Evolutionary conservation across 148 eudicot species (phyloP).

Genomic region (Vaccinium macrocarpon): DNA sequence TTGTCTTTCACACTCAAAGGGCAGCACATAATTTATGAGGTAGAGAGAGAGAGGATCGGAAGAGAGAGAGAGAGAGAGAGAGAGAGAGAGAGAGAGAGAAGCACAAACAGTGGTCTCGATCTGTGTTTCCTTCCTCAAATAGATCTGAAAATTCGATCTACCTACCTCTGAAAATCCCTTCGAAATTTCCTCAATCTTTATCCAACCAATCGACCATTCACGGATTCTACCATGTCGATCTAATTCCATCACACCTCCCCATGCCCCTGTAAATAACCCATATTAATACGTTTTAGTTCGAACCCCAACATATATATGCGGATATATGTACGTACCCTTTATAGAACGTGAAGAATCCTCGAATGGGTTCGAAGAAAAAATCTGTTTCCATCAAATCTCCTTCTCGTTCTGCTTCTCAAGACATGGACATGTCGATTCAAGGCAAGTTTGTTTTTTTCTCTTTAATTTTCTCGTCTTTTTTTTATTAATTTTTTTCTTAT

Average conservation of each 20-base stretch:
- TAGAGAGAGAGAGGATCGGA: not conserved
- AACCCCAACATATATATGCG: not conserved
- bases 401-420: slow-evolving; percentile 14
- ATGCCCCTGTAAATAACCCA: not conserved
- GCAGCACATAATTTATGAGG: not conserved
- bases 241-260: not conserved
- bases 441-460: not conserved
- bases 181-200: not conserved
- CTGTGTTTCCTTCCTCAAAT: not conserved
- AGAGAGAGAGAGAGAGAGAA: not conserved
- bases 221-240: slow-evolving; percentile 3
- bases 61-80: not conserved
- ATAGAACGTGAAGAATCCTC: not conserved
- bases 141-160: slow-evolving; percentile 11
- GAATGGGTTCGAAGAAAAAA: slow-evolving; percentile 24
- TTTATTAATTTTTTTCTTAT: not conserved
- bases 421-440: slow-evolving; percentile 14
- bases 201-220: not conserved
- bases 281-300: not conserved
- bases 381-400: slow-evolving; percentile 8
- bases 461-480: not conserved
- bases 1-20: not conserved
- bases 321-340: not conserved
- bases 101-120: not conserved
- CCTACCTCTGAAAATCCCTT: not conserved